phyloP scores from a whole-genome alignment of 805 yeast genomes.

The Wickerhamomyces bisporus region DNA sequence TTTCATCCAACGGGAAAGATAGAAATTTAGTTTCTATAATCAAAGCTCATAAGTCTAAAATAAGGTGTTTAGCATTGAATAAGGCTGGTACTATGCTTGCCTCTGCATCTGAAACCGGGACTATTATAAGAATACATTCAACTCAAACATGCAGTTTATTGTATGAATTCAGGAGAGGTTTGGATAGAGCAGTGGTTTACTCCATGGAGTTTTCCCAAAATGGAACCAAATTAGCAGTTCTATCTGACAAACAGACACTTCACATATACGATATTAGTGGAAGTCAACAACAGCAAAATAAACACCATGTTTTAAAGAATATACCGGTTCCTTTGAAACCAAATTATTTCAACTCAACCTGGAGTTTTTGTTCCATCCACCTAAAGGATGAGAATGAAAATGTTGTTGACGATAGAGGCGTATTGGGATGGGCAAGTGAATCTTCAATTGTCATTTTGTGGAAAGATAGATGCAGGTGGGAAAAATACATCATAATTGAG shows the following conservation, averaged over 20 bases:
- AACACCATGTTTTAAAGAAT: constrained; percentile 61
- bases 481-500: constrained; percentile 72
- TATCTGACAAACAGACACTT: constrained; percentile 84
- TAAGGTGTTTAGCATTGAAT: constrained; percentile 60
- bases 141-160: constrained; percentile 61
- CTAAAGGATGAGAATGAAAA: constrained; percentile 28
- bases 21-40: constrained; percentile 61
- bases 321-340: constrained; percentile 58
- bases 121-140: constrained; percentile 70
- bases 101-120: constrained; percentile 78
- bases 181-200: constrained; percentile 77
- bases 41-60: constrained; percentile 68
- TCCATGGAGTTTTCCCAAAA: constrained; percentile 81
- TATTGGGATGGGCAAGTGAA: constrained; percentile 67
- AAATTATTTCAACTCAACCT: constrained; percentile 72
- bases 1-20: constrained; percentile 59
- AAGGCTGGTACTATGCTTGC: constrained; percentile 66
- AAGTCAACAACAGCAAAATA: constrained; percentile 33
- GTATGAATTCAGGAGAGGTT: constrained; percentile 86
- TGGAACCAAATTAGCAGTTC: constrained; percentile 71
- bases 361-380: constrained; percentile 81
- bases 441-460: constrained; percentile 71
- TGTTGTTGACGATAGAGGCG: constrained; percentile 35
- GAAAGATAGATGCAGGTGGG: constrained; percentile 76
- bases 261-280: constrained; percentile 66